Evolutionary conservation across 108 stramenopile genomes (phyloP).

Genomic region (Cyclotella cryptica): DNA sequence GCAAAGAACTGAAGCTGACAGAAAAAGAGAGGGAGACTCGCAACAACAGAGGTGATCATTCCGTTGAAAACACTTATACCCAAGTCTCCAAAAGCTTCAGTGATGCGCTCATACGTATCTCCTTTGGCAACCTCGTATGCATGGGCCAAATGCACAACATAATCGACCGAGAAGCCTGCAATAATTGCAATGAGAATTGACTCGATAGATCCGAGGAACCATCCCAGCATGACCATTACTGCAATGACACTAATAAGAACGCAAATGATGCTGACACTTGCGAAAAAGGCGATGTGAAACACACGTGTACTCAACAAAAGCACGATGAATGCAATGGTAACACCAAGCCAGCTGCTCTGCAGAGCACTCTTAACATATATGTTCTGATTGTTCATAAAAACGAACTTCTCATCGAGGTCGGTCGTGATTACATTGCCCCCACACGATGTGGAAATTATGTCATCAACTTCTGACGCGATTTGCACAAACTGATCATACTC

Average conservation of each 20-base stretch:
- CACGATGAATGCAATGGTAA: constrained; percentile 59
- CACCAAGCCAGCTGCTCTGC: constrained; percentile 51
- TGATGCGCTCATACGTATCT: constrained; percentile 46
- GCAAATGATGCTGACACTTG: constrained; percentile 55
- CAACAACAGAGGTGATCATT: constrained; percentile 63
- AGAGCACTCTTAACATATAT: constrained; percentile 57
- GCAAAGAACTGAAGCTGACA: constrained; percentile 67
- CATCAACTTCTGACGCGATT: constrained; percentile 37
- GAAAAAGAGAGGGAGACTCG: constrained; percentile 64
- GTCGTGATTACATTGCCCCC: constrained; percentile 46
- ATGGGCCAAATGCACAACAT: constrained; percentile 59
- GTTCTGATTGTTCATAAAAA: constrained; percentile 67
- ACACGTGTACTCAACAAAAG: constrained; percentile 53
- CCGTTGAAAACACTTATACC: constrained; percentile 68
- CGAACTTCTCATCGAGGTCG: constrained; percentile 61
- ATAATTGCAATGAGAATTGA: constrained; percentile 58
- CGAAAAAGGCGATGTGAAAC: constrained; percentile 56
- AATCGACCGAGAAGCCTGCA: constrained; percentile 57
- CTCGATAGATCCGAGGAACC: constrained; percentile 52
- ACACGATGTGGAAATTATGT: constrained; percentile 39
- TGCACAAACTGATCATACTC: constrained; percentile 54
- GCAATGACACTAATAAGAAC: constrained; percentile 59
- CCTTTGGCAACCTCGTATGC: constrained; percentile 50
- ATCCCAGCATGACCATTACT: constrained; percentile 58
- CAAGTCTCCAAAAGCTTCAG: constrained; percentile 59